Evolutionary conservation across 2,329 filamentous ascomycete species (phyloP), one percentile per base, ranked within the genome.

Genomic region (Neospermospora avenae): DNA sequence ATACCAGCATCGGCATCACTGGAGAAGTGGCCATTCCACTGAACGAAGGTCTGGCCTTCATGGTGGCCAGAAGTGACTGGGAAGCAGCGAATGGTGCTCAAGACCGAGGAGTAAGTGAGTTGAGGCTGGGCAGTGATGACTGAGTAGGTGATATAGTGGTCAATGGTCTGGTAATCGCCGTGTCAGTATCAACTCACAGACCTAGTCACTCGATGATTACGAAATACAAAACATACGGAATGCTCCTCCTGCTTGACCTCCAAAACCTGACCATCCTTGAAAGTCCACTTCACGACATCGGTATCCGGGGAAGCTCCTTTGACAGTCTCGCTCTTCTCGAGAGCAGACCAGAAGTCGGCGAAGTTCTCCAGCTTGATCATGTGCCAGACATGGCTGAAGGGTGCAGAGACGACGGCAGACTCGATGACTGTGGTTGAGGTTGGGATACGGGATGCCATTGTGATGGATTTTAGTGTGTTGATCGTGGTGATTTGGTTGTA

Each of bases 221-320:
- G 11, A 20, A 20, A 22, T 42, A 22, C n/a, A 20, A 31, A 45
- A 74, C 81, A 62, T 75, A 88, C 85, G 66, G 84, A 87, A 76
- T 90, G 86, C 78, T 89, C 87, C 75, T 90, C 87, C 77, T 88
- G 85, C 83, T 90, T 90, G 67, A 90, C 84, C 73, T 90, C 86
- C 20, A 88, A 76, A 58, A 83, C 80, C 28, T 82, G 84, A 53
- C 85, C 86, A 69, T 90, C 87, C 73, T 85, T 84, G 79, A 90
- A 90, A 20, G 80, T 82, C 87, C 87, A 90, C 73, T 82, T 81
- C 69, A 88, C 81, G 59, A 89, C 76, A 68, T 89, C 86, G 46
- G 86, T 84, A 74, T 89, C 86, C n/a, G 79, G 74, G 52, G 78
- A 83, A 14, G 80, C 74, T 54, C 83, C 85, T 77, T 87, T 86